phyloP scores from a whole-genome alignment of 805 yeast species.

The Barnettozyma populi region DNA sequence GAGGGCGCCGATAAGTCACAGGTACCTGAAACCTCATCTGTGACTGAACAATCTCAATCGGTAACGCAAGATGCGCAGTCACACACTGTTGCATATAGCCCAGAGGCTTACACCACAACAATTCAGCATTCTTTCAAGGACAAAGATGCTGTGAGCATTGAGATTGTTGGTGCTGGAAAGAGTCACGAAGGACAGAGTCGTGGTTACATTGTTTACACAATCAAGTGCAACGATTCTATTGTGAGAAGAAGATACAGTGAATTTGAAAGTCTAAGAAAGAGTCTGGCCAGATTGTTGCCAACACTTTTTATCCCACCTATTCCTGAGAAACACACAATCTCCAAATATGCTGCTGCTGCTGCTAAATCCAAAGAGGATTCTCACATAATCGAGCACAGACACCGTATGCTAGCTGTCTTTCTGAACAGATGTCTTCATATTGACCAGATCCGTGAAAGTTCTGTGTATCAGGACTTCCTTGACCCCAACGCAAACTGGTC shows the following conservation, averaged over 20 bases:
- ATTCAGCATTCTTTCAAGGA: conserved; percentile 18
- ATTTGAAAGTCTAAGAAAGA: conserved; percentile 75
- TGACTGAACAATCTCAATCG: conserved; percentile 2
- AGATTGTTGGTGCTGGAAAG: conserved; percentile 79
- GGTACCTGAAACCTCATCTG: background rate
- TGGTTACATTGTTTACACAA: conserved; percentile 79
- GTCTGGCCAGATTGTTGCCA: conserved; percentile 70
- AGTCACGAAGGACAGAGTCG: conserved; percentile 73
- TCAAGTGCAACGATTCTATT: conserved; percentile 51
- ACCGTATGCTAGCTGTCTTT: conserved; percentile 72
- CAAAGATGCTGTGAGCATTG: conserved; percentile 24
- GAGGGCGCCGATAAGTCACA: conserved; percentile 12
- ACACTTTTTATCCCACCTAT: conserved; percentile 87
- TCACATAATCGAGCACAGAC: conserved; percentile 60
- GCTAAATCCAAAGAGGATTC: conserved; percentile 37
- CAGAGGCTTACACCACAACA: conserved; percentile 21
- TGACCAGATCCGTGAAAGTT: conserved; percentile 50
- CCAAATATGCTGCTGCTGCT: conserved; percentile 38
- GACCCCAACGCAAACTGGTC: conserved; percentile 91
- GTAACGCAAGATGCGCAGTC: conserved; percentile 2
- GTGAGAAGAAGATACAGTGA: conserved; percentile 89
- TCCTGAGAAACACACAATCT: conserved; percentile 72
- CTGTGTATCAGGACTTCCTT: conserved; percentile 69
- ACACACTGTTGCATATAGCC: conserved; percentile 25
- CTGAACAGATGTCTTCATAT: conserved; percentile 69